phyloP scores from a whole-genome alignment of 306 rosid species.

The Rosa rugosa region DNA sequence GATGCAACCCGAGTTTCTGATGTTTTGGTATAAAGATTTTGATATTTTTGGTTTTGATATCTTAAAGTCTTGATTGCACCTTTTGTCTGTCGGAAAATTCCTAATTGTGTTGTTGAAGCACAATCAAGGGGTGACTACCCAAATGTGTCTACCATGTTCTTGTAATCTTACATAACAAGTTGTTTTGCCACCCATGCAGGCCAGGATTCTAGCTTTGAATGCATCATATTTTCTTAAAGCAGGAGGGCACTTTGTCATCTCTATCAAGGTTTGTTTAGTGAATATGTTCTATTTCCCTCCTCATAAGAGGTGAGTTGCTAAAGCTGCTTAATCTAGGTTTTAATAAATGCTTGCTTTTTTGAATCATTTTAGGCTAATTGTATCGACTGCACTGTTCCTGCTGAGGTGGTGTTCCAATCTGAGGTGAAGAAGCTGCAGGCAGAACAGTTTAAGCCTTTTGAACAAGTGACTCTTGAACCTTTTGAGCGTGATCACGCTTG shows the following conservation, averaged over 20 bases:
- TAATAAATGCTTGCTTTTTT: background rate
- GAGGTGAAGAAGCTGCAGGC: constrained; percentile 87
- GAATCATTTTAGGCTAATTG: constrained; percentile 73
- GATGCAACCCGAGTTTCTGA: constrained; percentile 79
- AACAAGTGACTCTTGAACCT: constrained; percentile 92
- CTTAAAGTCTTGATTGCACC: too few species aligned
- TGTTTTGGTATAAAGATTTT: constrained; percentile 10
- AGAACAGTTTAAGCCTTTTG: constrained; percentile 78
- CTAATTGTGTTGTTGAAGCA: background rate
- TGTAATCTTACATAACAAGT: background rate
- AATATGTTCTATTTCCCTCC: background rate
- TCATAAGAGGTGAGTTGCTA: background rate
- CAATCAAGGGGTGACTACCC: background rate
- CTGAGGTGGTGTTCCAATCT: constrained; percentile 60
- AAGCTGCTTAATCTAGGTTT: background rate
- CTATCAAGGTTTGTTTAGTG: constrained; percentile 65
- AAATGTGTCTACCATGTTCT: background rate
- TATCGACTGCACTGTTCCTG: constrained; percentile 84
- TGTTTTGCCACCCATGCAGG: constrained; percentile 44
- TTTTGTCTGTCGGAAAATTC: too few species aligned
- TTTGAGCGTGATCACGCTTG: constrained; percentile 96
- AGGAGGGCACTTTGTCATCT: constrained; percentile 92
- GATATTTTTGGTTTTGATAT: background rate
- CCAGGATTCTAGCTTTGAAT: constrained; percentile 89
- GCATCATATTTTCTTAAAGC: constrained; percentile 85